Percentiles rank a stretch among this genome's conserved stretches.
These are phyloP conservation scores for Vanilla planifolia DNA, from an alignment of 106 monocot species.

Conservation along the genomic window DNA sequence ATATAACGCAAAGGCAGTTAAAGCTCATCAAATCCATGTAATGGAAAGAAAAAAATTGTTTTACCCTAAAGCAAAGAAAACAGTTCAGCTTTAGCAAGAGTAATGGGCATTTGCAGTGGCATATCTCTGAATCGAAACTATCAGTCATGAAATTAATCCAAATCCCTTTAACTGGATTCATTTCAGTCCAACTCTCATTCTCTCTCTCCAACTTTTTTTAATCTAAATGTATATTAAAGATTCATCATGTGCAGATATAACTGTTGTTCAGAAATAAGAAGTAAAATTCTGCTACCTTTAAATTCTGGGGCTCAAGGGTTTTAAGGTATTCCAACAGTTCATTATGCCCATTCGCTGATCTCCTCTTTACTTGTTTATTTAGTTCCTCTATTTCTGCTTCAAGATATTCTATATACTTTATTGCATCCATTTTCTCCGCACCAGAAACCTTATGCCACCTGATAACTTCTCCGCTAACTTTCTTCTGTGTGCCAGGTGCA, in stretches of 20 bases:
- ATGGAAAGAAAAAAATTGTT: too few species aligned
- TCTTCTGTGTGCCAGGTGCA: slow-evolving; percentile 94
- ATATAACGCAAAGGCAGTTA: too few species aligned
- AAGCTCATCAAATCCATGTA: too few species aligned
- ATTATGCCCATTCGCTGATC: slow-evolving; percentile 64
- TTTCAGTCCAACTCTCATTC: too few species aligned
- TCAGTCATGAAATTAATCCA: too few species aligned
- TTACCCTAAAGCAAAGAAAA: too few species aligned
- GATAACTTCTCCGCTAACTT: slow-evolving; percentile 89
- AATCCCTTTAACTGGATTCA: too few species aligned
- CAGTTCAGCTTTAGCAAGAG: too few species aligned
- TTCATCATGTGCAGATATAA: slow-evolving; percentile 1
- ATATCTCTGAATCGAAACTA: too few species aligned
- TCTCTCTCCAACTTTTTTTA: too few species aligned
- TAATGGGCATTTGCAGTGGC: too few species aligned
- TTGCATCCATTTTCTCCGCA: slow-evolving; percentile 84
- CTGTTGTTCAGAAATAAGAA: background rate
- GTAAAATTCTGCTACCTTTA: slow-evolving; percentile 50
- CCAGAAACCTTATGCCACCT: slow-evolving; percentile 93
- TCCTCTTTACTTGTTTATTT: slow-evolving; percentile 60
- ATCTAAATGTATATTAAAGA: too few species aligned
- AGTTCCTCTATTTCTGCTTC: slow-evolving; percentile 92
- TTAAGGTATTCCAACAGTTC: slow-evolving; percentile 93
- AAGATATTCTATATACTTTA: slow-evolving; percentile 92
- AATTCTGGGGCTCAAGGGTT: slow-evolving; percentile 89